These are phyloP conservation scores for Hippophae tibetana DNA, from an alignment of 306 rosid genomes.

Conservation along the genomic window DNA sequence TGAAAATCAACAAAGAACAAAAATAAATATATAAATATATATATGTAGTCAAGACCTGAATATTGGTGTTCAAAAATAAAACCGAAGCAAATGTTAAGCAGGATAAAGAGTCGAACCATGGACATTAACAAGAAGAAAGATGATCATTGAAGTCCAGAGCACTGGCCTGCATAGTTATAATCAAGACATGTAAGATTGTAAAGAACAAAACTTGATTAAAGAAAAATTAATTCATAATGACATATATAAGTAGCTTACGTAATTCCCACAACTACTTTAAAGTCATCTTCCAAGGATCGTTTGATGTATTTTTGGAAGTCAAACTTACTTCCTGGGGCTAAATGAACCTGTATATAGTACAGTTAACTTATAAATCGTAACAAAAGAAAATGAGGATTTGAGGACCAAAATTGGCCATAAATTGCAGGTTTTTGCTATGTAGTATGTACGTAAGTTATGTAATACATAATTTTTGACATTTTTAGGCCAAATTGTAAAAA, in stretches of 20 bases:
- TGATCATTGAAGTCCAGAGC: conserved; percentile 73
- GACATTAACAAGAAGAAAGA: conserved; percentile 80
- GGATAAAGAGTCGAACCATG: conserved; percentile 45
- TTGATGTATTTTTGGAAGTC: conserved; percentile 90
- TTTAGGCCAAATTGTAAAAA: no score
- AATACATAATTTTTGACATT: no score
- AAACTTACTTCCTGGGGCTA: conserved; percentile 91
- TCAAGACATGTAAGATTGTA: background rate
- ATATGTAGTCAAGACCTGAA: background rate
- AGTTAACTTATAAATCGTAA: background rate
- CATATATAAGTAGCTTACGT: conserved; percentile 33
- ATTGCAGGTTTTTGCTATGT: no score
- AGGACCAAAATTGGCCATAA: no score
- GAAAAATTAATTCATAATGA: background rate
- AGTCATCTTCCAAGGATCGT: conserved; percentile 93
- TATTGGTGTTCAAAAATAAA: background rate
- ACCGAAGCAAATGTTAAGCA: background rate
- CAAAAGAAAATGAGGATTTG: no score
- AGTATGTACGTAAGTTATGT: no score
- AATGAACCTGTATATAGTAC: conserved; percentile 51
- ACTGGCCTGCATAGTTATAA: conserved; percentile 59
- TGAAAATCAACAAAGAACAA: background rate
- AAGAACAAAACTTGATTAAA: background rate
- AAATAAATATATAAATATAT: conserved; percentile 1
- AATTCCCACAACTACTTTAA: conserved; percentile 95